Percentiles rank a stretch among this genome's conserved stretches.
phyloP scores from a whole-genome alignment of 345 rosid species.

The Arabis hirsuta region DNA sequence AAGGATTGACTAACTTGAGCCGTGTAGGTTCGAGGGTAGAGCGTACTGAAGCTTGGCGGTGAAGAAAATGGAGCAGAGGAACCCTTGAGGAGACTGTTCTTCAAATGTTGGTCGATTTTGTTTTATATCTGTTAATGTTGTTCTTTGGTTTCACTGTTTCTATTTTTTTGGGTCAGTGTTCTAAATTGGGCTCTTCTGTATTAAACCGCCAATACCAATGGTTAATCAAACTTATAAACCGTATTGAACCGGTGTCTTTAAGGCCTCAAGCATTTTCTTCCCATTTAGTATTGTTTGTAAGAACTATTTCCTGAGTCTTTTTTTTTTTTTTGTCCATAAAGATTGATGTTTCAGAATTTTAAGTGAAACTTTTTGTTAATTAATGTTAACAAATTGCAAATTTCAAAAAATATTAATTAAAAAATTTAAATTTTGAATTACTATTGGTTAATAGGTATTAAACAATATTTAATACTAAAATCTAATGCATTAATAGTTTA shows the following conservation, averaged over 20 bases:
- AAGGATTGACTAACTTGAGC: constrained; percentile 61
- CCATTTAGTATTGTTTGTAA: neutral
- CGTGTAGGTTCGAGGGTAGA: constrained; percentile 63
- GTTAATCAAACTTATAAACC: constrained; percentile 31
- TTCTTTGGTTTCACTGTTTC: constrained; percentile 27
- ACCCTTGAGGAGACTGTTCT: constrained; percentile 16
- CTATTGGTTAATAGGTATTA: no score
- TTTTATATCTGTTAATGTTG: constrained; percentile 35
- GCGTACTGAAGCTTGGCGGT: constrained; percentile 72
- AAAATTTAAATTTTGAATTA: no score
- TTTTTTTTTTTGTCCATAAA: no score
- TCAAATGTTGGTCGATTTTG: constrained; percentile 5
- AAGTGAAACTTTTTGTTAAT: no score
- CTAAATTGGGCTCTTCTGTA: constrained; percentile 25
- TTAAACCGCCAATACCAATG: constrained; percentile 12
- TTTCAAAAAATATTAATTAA: no score
- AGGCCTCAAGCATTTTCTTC: constrained; percentile 22
- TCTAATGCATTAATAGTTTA: no score
- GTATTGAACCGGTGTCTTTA: constrained; percentile 14
- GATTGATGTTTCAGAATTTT: no score
- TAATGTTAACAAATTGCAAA: no score
- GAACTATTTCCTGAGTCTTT: neutral
- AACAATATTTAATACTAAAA: no score
- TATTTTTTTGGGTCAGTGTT: constrained; percentile 24
- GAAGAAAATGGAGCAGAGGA: constrained; percentile 33